Evolutionary conservation across 164 flowering plant genomes (phyloP), one percentile per base, ranked within the genome.

Genomic region (Vitis cinerea): DNA sequence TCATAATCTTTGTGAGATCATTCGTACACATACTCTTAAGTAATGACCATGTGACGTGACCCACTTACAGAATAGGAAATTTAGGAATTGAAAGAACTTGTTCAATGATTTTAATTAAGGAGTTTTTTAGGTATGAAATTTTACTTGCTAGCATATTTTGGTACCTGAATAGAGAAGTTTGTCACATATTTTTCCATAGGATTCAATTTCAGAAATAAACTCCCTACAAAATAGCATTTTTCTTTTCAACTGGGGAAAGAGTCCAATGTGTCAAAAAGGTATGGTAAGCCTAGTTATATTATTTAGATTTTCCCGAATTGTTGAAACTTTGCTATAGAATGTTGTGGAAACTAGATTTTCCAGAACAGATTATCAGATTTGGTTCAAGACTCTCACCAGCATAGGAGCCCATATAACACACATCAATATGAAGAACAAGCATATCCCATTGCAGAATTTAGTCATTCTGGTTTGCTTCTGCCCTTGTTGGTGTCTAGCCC

Each of bases 351-450:
- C 14, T n/a, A 12, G n/a, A n/a, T 13, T 52, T 52, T 52, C 55
- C n/a, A 52, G 14, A 13, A 13, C 4, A 12, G 7, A 13, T 52
- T 52, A 12, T 10, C 55, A 52, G 55, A 13, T 52, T 52, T 30
- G 3, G 50, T 63, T 29, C 8, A 70, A 65, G 47, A 51, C 70
- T 59, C 89, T 90, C 74, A 92, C 97, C 93, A 90, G 81, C 97
- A 92, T 92, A 47, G 97, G 97, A 50, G 97, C 90, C 97, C 97
- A 92, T 9, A 92, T 92, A 23, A 92, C 92, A 70, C 90, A 87
- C 70, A 92, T 85, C 66, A 92, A 71, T 48, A 90, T 74, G 57
- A 86, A 85, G 78, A 92, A 88, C 47, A 92, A 71, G 71, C 94
- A 92, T 63, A 90, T 78, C 59, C 97, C 95, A 69, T 80, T 84